These are phyloP conservation scores for Lepidium didymum DNA, from an alignment of 345 rosid genomes.

Conservation along the genomic window DNA sequence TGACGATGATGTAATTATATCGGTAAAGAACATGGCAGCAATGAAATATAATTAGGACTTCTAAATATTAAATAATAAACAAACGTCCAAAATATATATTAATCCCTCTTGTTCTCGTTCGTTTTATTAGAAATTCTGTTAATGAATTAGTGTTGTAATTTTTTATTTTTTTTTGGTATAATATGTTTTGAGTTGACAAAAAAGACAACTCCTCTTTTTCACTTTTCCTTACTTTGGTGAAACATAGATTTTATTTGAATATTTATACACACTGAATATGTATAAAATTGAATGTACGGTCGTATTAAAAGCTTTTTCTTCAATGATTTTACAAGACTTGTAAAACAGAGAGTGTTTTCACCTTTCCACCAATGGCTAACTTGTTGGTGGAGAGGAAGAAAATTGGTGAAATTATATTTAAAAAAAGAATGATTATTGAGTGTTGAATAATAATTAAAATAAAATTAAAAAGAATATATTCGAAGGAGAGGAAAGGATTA, in stretches of 20 bases:
- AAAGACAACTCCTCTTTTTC: too few species aligned
- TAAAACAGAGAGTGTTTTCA: neutral
- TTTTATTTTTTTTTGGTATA: too few species aligned
- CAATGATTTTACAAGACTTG: constrained; percentile 27
- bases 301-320: constrained; percentile 1
- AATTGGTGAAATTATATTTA: too few species aligned
- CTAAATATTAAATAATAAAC: constrained; percentile 10
- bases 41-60: constrained; percentile 23
- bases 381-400: constrained; percentile 14
- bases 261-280: neutral
- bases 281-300: neutral
- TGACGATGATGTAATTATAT: constrained; percentile 34
- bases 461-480: constrained; percentile 15
- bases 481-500: too few species aligned
- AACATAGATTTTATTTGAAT: neutral
- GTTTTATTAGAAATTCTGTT: too few species aligned
- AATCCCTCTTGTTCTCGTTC: too few species aligned
- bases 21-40: constrained; percentile 36
- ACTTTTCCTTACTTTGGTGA: constrained; percentile 23
- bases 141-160: too few species aligned
- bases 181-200: too few species aligned
- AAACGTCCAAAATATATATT: constrained; percentile 23
- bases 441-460: neutral
- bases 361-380: constrained; percentile 23
- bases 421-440: neutral